Evolutionary conservation across 1,284 basidiomycete species (phyloP).

Genomic region (Heliocybe sulcata): DNA sequence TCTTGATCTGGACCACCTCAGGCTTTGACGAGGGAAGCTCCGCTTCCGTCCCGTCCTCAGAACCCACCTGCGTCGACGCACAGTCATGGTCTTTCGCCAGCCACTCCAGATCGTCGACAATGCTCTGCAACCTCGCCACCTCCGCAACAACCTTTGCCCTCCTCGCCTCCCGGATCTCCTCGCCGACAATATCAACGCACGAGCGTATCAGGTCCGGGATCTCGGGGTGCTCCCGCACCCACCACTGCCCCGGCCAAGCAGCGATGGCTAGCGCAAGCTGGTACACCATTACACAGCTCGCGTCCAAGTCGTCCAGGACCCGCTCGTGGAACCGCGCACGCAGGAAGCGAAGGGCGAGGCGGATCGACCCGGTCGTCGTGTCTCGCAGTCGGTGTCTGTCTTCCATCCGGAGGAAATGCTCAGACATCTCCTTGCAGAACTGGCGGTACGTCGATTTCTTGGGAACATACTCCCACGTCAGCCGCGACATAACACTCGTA

Average conservation of each 20-base stretch:
- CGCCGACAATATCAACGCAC: slow-evolving; percentile 50
- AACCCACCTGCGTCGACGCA: slow-evolving; percentile 10
- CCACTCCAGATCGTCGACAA: slow-evolving; percentile 42
- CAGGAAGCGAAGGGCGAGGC: slow-evolving; percentile 56
- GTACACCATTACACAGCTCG: slow-evolving; percentile 38
- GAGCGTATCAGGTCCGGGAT: slow-evolving; percentile 48
- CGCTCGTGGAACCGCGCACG: slow-evolving; percentile 58
- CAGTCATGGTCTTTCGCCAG: slow-evolving; percentile 26
- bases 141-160: slow-evolving; percentile 30
- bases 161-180: slow-evolving; percentile 52
- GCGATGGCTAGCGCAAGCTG: slow-evolving; percentile 54
- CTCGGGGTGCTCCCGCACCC: slow-evolving; percentile 54
- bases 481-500: slow-evolving; percentile 31
- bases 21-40: slow-evolving; percentile 6
- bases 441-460: slow-evolving; percentile 55
- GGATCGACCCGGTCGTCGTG: slow-evolving; percentile 57
- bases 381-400: slow-evolving; percentile 50
- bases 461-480: slow-evolving; percentile 55
- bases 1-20: neutral
- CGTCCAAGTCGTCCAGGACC: slow-evolving; percentile 39
- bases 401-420: slow-evolving; percentile 47
- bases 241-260: slow-evolving; percentile 61
- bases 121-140: slow-evolving; percentile 35
- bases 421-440: slow-evolving; percentile 64
- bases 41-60: slow-evolving; percentile 8